These are phyloP conservation scores for Solanum etuberosum DNA, from an alignment of 257 asterid species.

Conservation along the genomic window DNA sequence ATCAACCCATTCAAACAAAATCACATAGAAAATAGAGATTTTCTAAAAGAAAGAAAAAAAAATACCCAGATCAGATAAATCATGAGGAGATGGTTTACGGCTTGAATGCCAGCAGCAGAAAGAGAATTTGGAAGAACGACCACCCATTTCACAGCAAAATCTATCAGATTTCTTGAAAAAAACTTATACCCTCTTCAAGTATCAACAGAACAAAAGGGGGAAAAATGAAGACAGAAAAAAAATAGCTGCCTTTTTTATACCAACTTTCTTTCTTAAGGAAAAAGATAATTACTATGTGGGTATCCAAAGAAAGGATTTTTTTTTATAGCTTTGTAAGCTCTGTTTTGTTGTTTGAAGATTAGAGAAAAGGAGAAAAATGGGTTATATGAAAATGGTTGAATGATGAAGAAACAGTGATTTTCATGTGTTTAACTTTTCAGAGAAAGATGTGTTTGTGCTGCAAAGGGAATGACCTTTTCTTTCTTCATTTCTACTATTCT, in stretches of 20 bases:
- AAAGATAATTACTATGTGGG: background rate
- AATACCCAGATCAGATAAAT: slow-evolving; percentile 24
- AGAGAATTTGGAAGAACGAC: slow-evolving; percentile 27
- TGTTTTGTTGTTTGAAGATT: background rate
- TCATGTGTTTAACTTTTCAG: background rate
- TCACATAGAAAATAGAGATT: background rate
- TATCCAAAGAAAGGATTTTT: background rate
- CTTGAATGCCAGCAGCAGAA: slow-evolving; percentile 34
- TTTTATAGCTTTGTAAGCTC: background rate
- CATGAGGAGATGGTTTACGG: slow-evolving; percentile 22
- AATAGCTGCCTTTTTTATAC: background rate
- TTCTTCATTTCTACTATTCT: background rate
- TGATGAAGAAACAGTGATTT: background rate
- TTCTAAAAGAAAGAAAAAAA: background rate
- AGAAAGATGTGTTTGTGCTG: background rate
- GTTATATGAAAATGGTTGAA: background rate
- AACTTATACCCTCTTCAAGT: background rate
- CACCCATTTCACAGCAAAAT: slow-evolving; percentile 22
- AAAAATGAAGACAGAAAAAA: background rate
- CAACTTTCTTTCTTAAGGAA: background rate
- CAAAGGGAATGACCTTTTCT: background rate
- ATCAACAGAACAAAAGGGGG: background rate
- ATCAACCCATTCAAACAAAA: background rate
- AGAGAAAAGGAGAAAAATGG: background rate
- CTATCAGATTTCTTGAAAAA: background rate